A percentile compares a stretch with the other conserved stretches of the same genome.
Conservation (phyloP, 139 green algal genomes). For the Coccomyxa sp. region DNA sequence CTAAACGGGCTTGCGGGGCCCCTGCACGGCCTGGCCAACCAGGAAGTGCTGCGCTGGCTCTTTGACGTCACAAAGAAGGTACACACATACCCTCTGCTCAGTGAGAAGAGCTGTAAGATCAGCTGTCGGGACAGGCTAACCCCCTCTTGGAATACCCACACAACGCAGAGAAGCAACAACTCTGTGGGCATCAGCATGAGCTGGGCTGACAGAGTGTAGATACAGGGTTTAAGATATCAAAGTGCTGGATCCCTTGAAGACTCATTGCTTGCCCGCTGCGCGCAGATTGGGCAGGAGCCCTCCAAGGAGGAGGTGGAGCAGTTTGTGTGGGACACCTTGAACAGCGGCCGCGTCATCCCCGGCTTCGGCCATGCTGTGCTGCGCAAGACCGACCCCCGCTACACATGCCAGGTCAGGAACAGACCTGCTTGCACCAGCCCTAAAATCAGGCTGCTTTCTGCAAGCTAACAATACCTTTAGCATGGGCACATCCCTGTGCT, state of each 20-base stretch:
- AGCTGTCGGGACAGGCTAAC: too few species aligned
- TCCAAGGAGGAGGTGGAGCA: slow-evolving; percentile 82
- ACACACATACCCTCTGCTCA: not conserved
- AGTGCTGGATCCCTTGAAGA: not conserved
- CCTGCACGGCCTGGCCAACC: slow-evolving; percentile 97
- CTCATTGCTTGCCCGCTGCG: not conserved
- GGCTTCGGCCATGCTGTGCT: slow-evolving; percentile 98
- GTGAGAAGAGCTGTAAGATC: not conserved
- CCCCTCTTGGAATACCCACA: too few species aligned
- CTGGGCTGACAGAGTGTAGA: too few species aligned
- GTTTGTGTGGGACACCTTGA: slow-evolving; percentile 90
- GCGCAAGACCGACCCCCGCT: slow-evolving; percentile 95
- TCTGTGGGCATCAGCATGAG: too few species aligned
- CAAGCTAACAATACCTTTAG: too few species aligned
- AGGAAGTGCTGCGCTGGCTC: slow-evolving; percentile 94
- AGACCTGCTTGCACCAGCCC: too few species aligned
- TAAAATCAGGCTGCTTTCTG: too few species aligned
- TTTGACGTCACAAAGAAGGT: slow-evolving; percentile 61
- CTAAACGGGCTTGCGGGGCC: slow-evolving; percentile 95
- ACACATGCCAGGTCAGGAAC: slow-evolving; percentile 85
- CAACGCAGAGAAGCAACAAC: too few species aligned
- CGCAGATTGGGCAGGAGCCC: slow-evolving; percentile 67
- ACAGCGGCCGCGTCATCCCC: slow-evolving; percentile 91
- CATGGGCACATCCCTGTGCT: too few species aligned
- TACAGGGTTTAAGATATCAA: too few species aligned